Evolutionary conservation across 2,329 filamentous ascomycete species (phyloP).

Genomic region (Ploettnerulaceae sp.): DNA sequence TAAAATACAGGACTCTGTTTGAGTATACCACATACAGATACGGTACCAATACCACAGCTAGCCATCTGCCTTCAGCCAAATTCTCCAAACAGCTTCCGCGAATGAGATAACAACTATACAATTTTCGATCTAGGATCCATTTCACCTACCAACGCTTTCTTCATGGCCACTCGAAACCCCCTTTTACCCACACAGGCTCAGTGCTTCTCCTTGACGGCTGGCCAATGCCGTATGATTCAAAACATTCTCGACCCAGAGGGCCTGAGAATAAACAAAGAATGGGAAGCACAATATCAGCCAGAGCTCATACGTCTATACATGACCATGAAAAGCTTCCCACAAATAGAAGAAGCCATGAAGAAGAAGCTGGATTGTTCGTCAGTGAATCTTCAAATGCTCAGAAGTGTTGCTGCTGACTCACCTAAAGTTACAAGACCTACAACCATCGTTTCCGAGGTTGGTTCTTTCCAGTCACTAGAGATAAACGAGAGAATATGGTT

Average conservation of each 20-base stretch:
- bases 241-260: slow-evolving; percentile 22
- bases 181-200: slow-evolving; percentile 24
- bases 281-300: slow-evolving; percentile 23
- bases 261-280: slow-evolving; percentile 20
- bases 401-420: slow-evolving; percentile 1
- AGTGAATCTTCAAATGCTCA: slow-evolving; percentile 3
- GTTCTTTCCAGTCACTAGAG: slow-evolving; percentile 23
- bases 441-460: slow-evolving; percentile 27
- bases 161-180: slow-evolving; percentile 8
- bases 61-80: too few species aligned
- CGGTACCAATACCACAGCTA: too few species aligned
- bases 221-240: slow-evolving; percentile 25
- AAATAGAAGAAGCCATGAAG: slow-evolving; percentile 26
- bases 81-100: too few species aligned
- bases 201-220: slow-evolving; percentile 25
- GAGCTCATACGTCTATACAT: slow-evolving; percentile 29
- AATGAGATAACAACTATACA: too few species aligned
- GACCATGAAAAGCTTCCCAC: slow-evolving; percentile 26
- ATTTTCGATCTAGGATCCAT: too few species aligned
- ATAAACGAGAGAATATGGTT: slow-evolving; percentile 22
- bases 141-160: neutral
- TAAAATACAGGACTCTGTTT: too few species aligned
- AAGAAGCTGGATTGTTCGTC: slow-evolving; percentile 26
- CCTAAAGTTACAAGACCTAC: slow-evolving; percentile 28
- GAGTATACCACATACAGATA: too few species aligned